Evolutionary conservation across 2,329 filamentous ascomycete genomes (phyloP), one percentile per base, ranked within the genome.

Genomic region (Magnaporthiopsis incrustans): DNA sequence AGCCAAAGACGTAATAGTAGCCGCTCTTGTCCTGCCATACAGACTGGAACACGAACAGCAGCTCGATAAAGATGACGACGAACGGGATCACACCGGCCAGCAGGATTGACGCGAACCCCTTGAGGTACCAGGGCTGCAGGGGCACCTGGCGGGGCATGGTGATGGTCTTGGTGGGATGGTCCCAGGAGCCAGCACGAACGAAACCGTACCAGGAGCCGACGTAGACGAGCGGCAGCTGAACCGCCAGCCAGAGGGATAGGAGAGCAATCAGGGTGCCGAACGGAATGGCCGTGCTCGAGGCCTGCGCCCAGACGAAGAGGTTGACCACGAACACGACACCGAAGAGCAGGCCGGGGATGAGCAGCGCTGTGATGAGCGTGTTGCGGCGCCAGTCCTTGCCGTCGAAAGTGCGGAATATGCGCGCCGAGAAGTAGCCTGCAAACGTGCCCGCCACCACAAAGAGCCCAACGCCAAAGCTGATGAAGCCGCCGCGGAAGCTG

Each of bases 1-100:
- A 96, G 14, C 92, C 92, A 73, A 95, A 96, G 27, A 96, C 88
- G 75, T 96, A 96, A 77, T 96, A 96, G 75, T 93, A 96, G 8
- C 90, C 91, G 71, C 87, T 92, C 79, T 96, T 96, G 76, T 96
- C 92, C 74, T 93, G 89, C 90, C 91, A 95, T 44, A 96, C 75
- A 61, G 89, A 92, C 77, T 92, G 90, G 63, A 71, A 65, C 27
- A 71, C 66, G 50, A 71, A 67, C 26, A 71, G 67, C 26, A 72
- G 67, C 67, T 70, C 70, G 63, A 71, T 67, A 53, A 69, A 70
- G 35, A 70, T 68, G 50, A 71, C 91, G 2, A 90, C 90, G 72
- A 96, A 96, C 0, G 92, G 91, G 10, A 94, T 84, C 25, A 95
- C 77, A 1, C 92, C 92, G 0, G 90, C 89, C 12, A 95, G 77